Percentiles rank a stretch among this genome's conserved stretches.
Conservation (phyloP, 441 rosid species). For the Cnidoscolus chayamansa region DNA sequence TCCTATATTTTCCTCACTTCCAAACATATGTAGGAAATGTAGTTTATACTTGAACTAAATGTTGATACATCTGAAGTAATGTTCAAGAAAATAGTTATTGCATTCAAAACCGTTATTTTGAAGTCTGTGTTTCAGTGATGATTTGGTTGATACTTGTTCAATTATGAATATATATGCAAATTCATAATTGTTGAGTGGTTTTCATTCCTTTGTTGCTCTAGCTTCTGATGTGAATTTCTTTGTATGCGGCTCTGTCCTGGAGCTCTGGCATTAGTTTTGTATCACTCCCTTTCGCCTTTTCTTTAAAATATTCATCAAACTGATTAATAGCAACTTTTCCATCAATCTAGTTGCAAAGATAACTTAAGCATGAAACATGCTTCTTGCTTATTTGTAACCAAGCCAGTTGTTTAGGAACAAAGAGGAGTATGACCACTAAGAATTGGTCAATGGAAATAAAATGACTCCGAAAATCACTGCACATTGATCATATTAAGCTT, state of each 20-base stretch:
- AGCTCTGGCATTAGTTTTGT: not conserved
- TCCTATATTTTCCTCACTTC: too few species aligned
- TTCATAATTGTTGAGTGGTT: not conserved
- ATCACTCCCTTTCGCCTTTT: not conserved
- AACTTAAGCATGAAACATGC: not conserved
- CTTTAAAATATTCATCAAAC: too few species aligned
- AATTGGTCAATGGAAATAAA: not conserved
- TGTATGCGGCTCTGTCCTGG: not conserved
- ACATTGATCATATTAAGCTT: not conserved
- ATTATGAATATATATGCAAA: not conserved
- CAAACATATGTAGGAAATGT: not conserved
- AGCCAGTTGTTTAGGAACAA: not conserved
- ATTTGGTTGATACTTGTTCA: not conserved
- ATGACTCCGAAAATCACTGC: not conserved
- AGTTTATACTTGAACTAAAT: not conserved
- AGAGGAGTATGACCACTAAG: not conserved
- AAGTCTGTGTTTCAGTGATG: not conserved
- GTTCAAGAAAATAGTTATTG: not conserved
- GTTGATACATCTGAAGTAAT: not conserved
- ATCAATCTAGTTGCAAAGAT: not conserved
- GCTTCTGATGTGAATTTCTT: not conserved
- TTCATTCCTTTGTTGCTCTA: not conserved
- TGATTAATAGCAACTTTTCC: not conserved
- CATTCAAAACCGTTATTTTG: too few species aligned
- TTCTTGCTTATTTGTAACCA: not conserved